Conservation (phyloP, 768 basidiomycete genomes). For the Agrocybe pediades region DNA sequence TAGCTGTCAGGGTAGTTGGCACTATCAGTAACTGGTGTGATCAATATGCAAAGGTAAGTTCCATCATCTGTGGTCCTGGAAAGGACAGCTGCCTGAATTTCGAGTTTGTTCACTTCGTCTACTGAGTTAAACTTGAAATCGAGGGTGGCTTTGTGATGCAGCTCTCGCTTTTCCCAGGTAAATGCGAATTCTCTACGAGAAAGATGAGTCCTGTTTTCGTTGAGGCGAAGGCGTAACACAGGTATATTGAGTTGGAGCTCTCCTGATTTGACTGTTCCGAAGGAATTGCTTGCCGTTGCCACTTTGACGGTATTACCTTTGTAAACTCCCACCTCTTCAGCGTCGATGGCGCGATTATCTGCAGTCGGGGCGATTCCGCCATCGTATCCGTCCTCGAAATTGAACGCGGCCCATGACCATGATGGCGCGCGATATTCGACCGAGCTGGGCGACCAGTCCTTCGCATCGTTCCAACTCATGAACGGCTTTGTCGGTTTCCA, state of each 20-base stretch:
- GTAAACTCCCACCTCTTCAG: background rate
- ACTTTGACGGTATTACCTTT: background rate
- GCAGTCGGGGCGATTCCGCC: background rate
- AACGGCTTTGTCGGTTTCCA: background rate
- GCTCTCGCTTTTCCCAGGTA: background rate
- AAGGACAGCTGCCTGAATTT: background rate
- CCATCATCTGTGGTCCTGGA: background rate
- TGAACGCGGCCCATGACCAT: constrained; percentile 2
- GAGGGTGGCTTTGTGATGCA: background rate
- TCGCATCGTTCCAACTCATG: background rate
- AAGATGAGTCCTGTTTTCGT: background rate
- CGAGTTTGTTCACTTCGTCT: background rate
- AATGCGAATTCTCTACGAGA: background rate
- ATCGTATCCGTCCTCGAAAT: background rate
- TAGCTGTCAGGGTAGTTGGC: background rate
- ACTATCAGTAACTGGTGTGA: background rate
- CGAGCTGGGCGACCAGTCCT: background rate
- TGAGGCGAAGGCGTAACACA: background rate
- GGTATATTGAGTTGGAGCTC: background rate
- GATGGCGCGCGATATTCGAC: background rate
- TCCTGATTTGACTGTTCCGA: background rate
- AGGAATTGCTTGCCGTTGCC: background rate
- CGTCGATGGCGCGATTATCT: background rate
- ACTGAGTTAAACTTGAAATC: background rate
- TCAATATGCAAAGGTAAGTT: background rate